Base-by-base conservation (phyloP, 2,329 filamentous ascomycete species). In the Whalleya microplaca region DNA sequence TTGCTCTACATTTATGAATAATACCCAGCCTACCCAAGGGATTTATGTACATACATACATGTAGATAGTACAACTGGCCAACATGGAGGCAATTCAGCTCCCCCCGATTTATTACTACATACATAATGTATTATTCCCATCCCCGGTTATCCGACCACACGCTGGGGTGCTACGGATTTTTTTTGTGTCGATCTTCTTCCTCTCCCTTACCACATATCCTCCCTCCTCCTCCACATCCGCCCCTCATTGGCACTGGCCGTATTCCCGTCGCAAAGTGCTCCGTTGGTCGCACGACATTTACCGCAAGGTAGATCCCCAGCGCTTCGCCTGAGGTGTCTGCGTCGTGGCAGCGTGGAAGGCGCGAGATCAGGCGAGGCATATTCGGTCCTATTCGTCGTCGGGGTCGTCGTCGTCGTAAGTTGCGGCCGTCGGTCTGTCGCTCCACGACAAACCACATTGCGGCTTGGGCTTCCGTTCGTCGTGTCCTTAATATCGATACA, bases 221-320 rank as follows among this genome's bases (percentile, higher is more conserved):
- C 44, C 55, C 51, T 47, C 41, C 20, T 40, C 48, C 37, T 41
- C 48, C 56, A 41, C 19, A 18, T 40, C 32, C 4, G 7, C 32
- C 32, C 32, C 32, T 37, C 32, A 37, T 37, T 37, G 32, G 32
- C 32, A 37, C 32, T 16, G 32, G 32, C 32, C 32, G 32, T 3
- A 37, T 16, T 16, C 32, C 32, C 32, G 32, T 37, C 32, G 32
- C 32, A 37, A 37, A 14, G 32, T 37, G 32, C 5, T 37, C 32
- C 5, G 14, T 37, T 37, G 32, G 32, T 37, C 32, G 32, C 32
- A 37, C 32, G 32, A 37, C 32, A 37, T 37, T 37, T 37, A 37
- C 32, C 32, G 5, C 7, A 37, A 37, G 32, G 32, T 37, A 14
- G 3, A 6, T 16, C 4, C 3, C 32, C 32, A 37, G 32, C 32